Evolutionary conservation across 1,284 basidiomycete genomes (phyloP), one percentile per base, ranked within the genome.

Genomic region (Sporisorium scitamineum): DNA sequence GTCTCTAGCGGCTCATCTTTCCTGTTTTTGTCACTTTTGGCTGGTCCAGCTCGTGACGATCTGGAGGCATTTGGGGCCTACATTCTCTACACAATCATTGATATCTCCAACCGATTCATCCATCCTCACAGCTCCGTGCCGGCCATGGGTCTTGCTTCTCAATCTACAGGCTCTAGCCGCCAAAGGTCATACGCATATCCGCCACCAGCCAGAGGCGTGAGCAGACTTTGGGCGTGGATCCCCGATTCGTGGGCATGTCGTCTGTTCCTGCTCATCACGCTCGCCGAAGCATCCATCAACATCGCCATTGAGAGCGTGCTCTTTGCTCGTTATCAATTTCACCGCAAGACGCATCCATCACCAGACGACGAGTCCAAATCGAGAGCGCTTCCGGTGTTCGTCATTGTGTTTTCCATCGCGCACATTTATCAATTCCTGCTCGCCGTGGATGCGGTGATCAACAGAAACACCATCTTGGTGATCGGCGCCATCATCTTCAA

Each of bases 401-500:
- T 82, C 51, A 78, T 79, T 32, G 77, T 80, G 48, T 82, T 82
- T 34, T 73, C 74, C 54, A 52, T 82, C 52, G 80, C 80, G 10
- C 79, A 81, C 64, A 29, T 77, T 29, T 82, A 82, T 44, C 79
- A 82, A 27, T 68, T 79, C 52, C 24, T 80, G 16, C 70, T 82
- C 27, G 78, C 75, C n/a, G 57, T 82, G 16, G 80, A 82, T 53
- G 72, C 80, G 7, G 71, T 72, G 29, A 51, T 75, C 59, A 80
- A 80, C 68, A 54, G 79, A n/a, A 82, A 82, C 61, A 72, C 70
- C 7, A 82, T 82, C 53, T 59, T 80, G 7, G 72, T 82, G 44
- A 70, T 80, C 45, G 79, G 80, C 32, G 51, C 79, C 24, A 62
- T 75, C 61, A 61, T 80, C 58, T 80, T 82, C 69, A 82, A 82